Base-by-base conservation (phyloP, 1,139 yeast species). In the Yamadazyma spencermartinsiae region DNA sequence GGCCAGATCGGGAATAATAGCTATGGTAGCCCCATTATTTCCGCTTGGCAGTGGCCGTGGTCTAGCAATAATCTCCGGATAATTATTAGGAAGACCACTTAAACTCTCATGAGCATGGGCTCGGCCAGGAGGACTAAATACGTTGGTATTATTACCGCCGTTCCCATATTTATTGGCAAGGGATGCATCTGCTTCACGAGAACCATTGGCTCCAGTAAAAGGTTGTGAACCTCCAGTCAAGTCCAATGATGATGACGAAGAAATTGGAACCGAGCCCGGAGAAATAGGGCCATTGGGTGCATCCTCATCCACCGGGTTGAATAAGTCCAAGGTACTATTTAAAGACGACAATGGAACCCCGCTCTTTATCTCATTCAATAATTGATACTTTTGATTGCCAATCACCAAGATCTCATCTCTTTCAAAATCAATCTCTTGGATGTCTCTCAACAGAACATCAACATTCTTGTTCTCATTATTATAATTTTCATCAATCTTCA, bases 341-440 rank as follows among this genome's bases (percentile, higher is more conserved):
- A 92, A 65, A 0, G 97, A 87, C 0, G 96, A 84, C 21, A 92
- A 66, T 0, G 98, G 95, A 11, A 83, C 73, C 0, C 98, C 97
- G 32, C 87, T 79, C 52, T 86, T 86, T 31, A 90, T 88, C 43
- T 85, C 95, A 48, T 89, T 92, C 33, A 92, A 63, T 17, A 90
- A 61, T 51, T 86, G 95, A 54, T 85, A 89, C 73, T 71, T 40
- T 31, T 78, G 80, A 36, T 68, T 75, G 13, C 76, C 78, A 38
- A 74, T 63, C 27, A 56, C 58, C 40, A 70, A 58, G 1, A 64
- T 51, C 34, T 78, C 82, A 34, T 71, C 79, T 34, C 52, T 55
- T 29, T 61, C 69, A 34, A 55, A 57, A 35, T 54, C 59, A 33
- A 50, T 40, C 29, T 62, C 68, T 31, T 52, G 54, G 9, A 58